Evolutionary conservation across 2,329 filamentous ascomycete species (phyloP), one percentile per base, ranked within the genome.

Genomic region (Apiospora phragmitis): DNA sequence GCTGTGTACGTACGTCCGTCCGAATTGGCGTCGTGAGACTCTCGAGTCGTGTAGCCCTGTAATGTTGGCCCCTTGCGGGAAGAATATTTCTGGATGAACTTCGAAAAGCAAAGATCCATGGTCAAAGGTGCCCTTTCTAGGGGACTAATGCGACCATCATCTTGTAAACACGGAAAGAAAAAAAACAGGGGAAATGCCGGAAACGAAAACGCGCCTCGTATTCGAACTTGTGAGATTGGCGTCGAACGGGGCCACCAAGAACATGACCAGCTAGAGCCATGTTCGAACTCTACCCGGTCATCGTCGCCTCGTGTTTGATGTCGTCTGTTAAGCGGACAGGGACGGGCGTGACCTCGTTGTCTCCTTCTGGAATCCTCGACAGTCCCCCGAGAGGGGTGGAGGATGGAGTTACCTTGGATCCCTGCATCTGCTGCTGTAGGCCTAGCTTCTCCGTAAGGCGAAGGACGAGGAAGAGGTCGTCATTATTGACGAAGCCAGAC

Each of bases 371-470:
- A 68, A 89, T 89, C 43, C 86, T 83, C 2, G 87, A 86, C 12
- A 90, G 77, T 0, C 86, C 86, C 3, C 87, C 86, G 68, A 88
- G 71, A 72, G 78, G 38, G 69, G 72, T 70, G 71, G 77, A 72
- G 68, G 72, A 72, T 59, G 71, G 32, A 70, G 72, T 7, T 68
- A 69, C 47, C 71, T 43, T 29, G 72, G 73, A 77, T 74, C 65
- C 78, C 73, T 74, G 72, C 59, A 82, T 80, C 24, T 80, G 81
- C 69, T 90, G 88, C 65, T 92, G 89, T 45, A 97, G 84, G 72
- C 93, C 90, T 41, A 97, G 86, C 81, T 95, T 97, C 80, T 97
- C 93, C 79, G 95, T 95, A 73, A 98, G 83, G 79, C 94, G 94
- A 24, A 94, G 87, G 66, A 98, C 90, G 3, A 90, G 89, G 73